Evolutionary conservation across 306 rosid species (phyloP), one percentile per base, ranked within the genome.

Genomic region (Abrus precatorius): DNA sequence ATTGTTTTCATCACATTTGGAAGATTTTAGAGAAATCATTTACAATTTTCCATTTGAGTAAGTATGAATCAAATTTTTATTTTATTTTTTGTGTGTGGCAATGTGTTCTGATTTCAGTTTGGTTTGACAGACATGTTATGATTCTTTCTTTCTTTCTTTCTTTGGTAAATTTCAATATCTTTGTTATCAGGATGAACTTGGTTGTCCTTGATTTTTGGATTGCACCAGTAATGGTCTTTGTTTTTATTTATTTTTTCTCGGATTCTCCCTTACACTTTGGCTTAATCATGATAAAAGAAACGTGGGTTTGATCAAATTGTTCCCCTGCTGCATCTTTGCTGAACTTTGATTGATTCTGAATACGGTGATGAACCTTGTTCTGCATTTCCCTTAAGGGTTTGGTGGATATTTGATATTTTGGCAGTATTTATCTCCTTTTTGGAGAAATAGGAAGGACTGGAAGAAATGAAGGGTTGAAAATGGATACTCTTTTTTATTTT

Each of bases 11-110:
- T 33, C 68, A 52, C 72, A 63, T 68, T 75, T 10, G 56, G 33
- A 71, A 62, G 47, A 49, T 73, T 73, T 56, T 11, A 7, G 32
- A 5, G 69, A 30, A 6, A 69, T 36, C 54, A 0, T 5, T 60
- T 33, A 36, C 66, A 36, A 45, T 40, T 65, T 20, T 74, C 1
- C 67, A 4, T 43, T 74, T 69, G 75, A 49, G 82, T 84, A 84
- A 74, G 87, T 64, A 44, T 57, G 32, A 61, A 79, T 55, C 84
- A 40, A 73, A n/a, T 30, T 40, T 1, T 29, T 20, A 20, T 20
- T 63, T 34, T 43, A 9, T 66, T 36, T 0, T 11, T 14, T 30
- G 61, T 48, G 8, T 40, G 49, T 77, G 33, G 33, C 7, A 10
- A 14, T 32, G 32, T 45, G 41, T 78, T 40, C 50, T 66, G 65